Conservation (phyloP, 1,284 basidiomycete genomes). For the Rhodofomes roseus region DNA sequence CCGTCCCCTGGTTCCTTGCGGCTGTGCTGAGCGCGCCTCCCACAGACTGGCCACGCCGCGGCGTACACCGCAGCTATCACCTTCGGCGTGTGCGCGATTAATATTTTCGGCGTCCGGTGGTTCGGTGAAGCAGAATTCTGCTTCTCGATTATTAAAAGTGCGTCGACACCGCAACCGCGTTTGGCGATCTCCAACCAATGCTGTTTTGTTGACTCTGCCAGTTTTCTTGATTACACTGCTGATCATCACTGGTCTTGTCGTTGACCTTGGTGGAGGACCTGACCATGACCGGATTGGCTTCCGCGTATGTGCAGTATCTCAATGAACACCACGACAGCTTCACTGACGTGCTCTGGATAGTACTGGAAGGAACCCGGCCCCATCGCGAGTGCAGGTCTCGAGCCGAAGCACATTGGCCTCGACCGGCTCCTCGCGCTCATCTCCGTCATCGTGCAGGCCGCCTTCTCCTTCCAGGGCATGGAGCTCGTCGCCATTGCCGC, state of each 20-base stretch:
- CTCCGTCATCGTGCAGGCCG: slow-evolving; percentile 70
- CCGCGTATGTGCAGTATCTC: slow-evolving; percentile 34
- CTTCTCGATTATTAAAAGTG: slow-evolving; percentile 63
- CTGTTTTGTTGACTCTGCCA: slow-evolving; percentile 18
- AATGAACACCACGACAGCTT: neutral
- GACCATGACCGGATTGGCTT: slow-evolving; percentile 57
- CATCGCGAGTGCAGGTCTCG: slow-evolving; percentile 43
- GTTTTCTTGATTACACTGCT: slow-evolving; percentile 57
- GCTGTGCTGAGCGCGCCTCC: neutral
- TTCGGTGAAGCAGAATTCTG: slow-evolving; percentile 52
- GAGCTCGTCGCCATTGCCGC: slow-evolving; percentile 81
- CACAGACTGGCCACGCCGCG: slow-evolving; percentile 44
- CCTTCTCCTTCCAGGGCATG: slow-evolving; percentile 83
- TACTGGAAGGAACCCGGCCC: slow-evolving; percentile 75
- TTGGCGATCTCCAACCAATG: neutral
- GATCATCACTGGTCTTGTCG: slow-evolving; percentile 60
- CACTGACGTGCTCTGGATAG: slow-evolving; percentile 25
- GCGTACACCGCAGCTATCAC: slow-evolving; percentile 66
- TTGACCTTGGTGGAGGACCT: slow-evolving; percentile 72
- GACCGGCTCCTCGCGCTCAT: slow-evolving; percentile 72
- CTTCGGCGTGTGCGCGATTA: slow-evolving; percentile 61
- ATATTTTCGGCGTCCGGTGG: slow-evolving; percentile 71
- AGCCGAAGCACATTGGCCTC: slow-evolving; percentile 35
- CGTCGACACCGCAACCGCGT: neutral
- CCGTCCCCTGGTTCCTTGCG: neutral